Base-by-base conservation (phyloP, 148 eudicot species). In the Rhododendron griersonianum region DNA sequence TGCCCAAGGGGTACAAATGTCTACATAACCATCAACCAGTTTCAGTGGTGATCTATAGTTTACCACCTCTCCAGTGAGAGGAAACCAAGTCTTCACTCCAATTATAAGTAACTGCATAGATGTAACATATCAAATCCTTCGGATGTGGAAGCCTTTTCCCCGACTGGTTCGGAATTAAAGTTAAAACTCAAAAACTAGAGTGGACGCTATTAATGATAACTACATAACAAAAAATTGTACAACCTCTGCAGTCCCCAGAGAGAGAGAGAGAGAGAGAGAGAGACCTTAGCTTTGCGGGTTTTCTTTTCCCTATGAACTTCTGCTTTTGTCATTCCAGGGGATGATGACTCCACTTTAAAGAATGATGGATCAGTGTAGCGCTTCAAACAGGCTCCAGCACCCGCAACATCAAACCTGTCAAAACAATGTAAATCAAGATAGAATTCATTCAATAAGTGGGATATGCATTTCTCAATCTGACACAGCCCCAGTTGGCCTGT, bases 281-380 rank as follows among this genome's bases (percentile, higher is more conserved):
- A 61, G 90, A 97, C 99, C 99, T 98, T 95, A 35, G 89, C 84
- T 92, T 92, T 94, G 81, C 97, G 96, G 87, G 86, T 86, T 88
- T 90, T 98, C 92, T 91, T 98, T 82, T 95, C 99, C 89, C 96
- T 91, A 53, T 88, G 96, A 74, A 90, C 93, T 87, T 95, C 95
- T 75, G 91, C 82, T 71, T 88, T 90, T 85, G 89, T 91, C 88
- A 88, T 89, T 83, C 74, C 89, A 81, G 87, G 88, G 45, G 89
- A 85, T 57, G 93, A 55, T 25, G 93, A 81, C 86, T 92, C 98
- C 41, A 87, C 87, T 90, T 94, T 95, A 84, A 91, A 95, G 88
- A 92, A 98, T 77, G 99, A 95, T 30, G 99, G 99, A 90, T 98
- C 98, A 30, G 98, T 93, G 91, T 93, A 98, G 80, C 99, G 98